Base-by-base conservation (phyloP, 805 yeast genomes). In the Spathaspora hagerdaliae region DNA sequence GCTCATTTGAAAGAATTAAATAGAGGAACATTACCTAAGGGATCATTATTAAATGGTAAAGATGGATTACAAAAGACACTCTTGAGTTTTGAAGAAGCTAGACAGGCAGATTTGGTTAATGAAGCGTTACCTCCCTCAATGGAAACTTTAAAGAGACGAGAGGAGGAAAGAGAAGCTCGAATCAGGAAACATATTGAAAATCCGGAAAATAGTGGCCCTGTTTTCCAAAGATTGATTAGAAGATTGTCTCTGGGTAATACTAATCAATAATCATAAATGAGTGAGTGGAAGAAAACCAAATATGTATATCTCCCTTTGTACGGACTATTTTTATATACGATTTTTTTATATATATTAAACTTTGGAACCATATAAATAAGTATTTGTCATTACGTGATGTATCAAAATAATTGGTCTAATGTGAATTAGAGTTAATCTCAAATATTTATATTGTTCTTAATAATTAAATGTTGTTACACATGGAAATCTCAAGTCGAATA, bases 121-220 rank as follows among this genome's bases (percentile, higher is more conserved):
- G 99, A 92, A 71, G 85, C 87, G 24, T 63, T 92, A 58, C 99
- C 99, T 1, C 98, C 98, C 3, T 64, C 82, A 5, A 66, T 71
- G 3, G 86, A 80, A 43, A 87, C 86, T 55, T 59, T 75, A 29
- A 69, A 55, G 51, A 67, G 59, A 56, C 60, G 59, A 54, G 79
- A 69, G 60, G 71, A 62, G 57, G 75, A 74, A 56, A 64, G 79
- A 63, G 71, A 73, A 49, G 69, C 67, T 49, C 59, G 71, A 47
- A 59, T 79, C 32, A 61, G 63, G 51, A 57, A 57, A 39, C 73
- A 70, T 39, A 54, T 71, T 36, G 61, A 63, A 26, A 60, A 51
- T 47, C 57, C 60, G 7, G 54, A 57, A 12, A 58, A 59, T 44
- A 55, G 48, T 42, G 62, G 62, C 43, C 75, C 75, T 3, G 71